Evolutionary conservation across 805 yeast species (phyloP), one percentile per base, ranked within the genome.

Genomic region (Torulaspora indica): DNA sequence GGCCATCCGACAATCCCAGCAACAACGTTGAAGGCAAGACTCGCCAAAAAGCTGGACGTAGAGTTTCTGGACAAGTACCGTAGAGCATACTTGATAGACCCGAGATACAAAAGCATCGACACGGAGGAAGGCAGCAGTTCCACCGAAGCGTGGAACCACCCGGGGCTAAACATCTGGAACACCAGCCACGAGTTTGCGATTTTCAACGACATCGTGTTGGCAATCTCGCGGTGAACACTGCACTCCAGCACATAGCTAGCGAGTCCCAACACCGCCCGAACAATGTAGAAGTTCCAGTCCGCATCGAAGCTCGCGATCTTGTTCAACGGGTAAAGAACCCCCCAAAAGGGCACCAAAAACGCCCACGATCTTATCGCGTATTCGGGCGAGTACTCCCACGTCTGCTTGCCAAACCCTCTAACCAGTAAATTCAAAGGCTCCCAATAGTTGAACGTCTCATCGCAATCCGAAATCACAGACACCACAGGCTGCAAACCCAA

Each of bases 301-400:
- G 50, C 42, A 64, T 38, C 63, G 54, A 29, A 51, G 23, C 30
- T 72, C 60, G 49, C 71, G 17, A 36, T 46, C 34, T 36, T 57
- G 10, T 47, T 63, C 52, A 48, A 25, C n/a, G 52, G 61, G 30
- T 54, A 52, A 8, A 61, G 31, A 2, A 61, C 15, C 8, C 59
- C 47, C 37, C 61, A 64, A 35, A 62, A 58, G 1, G 75, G 85
- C 5, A 79, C 48, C 22, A 90, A 67, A 54, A 84, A 89, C 2
- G 85, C 74, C 80, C 93, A 91, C 2, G 96, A 86, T 52, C 98
- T 68, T 43, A 90, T 86, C 13, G 95, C 87, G 57, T 77, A 87
- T 42, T 75, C 84, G 0, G 97, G 96, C 0, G 96, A 86, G 62
- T 90, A 91, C 60, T 90, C 97, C 97, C 97, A 90, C 0, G 97